These are phyloP conservation scores for Lithospermum erythrorhizon DNA, from an alignment of 257 asterid species.

Conservation along the genomic window DNA sequence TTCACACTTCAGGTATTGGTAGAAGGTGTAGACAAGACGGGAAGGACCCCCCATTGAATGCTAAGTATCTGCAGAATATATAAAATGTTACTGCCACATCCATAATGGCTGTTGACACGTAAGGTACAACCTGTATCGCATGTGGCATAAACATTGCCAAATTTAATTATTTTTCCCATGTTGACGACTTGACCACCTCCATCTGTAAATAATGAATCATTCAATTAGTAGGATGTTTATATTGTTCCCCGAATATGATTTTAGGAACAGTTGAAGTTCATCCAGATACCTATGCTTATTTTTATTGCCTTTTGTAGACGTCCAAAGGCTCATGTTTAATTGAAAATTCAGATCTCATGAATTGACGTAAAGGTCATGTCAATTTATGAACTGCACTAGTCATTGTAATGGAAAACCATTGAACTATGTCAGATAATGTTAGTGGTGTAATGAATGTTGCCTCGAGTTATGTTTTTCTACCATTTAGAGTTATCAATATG, in stretches of 20 bases:
- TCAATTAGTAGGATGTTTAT: neutral
- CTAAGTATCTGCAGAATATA: neutral
- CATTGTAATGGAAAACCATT: neutral
- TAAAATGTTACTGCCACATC: neutral
- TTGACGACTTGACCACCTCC: neutral
- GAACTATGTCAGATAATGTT: neutral
- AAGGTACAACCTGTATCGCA: neutral
- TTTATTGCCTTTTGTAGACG: too few relatives aligned
- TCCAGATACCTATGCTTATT: too few relatives aligned
- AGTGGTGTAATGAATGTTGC: neutral
- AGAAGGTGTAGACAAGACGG: conserved; percentile 6
- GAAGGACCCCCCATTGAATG: conserved; percentile 3
- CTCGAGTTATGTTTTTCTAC: neutral
- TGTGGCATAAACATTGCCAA: neutral
- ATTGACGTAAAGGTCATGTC: too few relatives aligned
- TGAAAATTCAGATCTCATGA: too few relatives aligned
- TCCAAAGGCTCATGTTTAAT: too few relatives aligned
- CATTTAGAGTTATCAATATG: neutral
- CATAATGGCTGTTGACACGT: too few relatives aligned
- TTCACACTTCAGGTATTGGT: neutral
- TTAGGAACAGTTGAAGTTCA: too few relatives aligned
- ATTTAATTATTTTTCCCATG: too few relatives aligned
- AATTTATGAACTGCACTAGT: neutral
- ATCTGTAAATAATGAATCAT: neutral
- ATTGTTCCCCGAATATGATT: too few relatives aligned